Evolutionary conservation across 495 filamentous ascomycete genomes (phyloP).

Genomic region (Trypethelium eluteriae): DNA sequence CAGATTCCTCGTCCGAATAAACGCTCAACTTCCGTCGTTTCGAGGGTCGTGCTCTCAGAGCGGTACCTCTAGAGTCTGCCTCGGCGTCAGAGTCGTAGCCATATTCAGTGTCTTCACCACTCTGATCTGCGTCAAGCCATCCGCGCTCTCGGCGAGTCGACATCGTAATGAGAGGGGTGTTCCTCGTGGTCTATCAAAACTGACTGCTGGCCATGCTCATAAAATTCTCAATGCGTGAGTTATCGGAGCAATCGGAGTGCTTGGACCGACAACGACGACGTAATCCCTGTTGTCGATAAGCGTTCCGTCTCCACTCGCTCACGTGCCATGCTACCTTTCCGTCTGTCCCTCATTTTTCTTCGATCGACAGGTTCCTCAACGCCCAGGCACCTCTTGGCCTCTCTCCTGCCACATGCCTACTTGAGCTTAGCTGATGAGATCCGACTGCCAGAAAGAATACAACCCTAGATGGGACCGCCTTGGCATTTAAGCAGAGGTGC

Average conservation of each 20-base stretch:
- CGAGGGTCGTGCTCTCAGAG: slow-evolving; percentile 35
- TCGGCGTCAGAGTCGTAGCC: slow-evolving; percentile 65
- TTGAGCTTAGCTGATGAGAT: not conserved
- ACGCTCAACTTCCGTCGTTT: slow-evolving; percentile 59
- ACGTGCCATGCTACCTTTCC: not conserved
- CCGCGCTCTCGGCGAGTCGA: slow-evolving; percentile 63
- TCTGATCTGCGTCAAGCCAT: slow-evolving; percentile 59
- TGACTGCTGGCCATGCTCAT: not conserved
- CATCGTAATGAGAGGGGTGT: slow-evolving; percentile 40
- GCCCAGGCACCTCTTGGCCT: not conserved
- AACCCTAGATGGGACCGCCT: too few relatives aligned
- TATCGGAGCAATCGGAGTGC: too few relatives aligned
- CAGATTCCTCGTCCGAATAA: slow-evolving; percentile 38
- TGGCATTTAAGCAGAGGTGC: too few relatives aligned
- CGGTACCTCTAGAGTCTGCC: slow-evolving; percentile 53
- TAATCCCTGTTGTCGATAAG: not conserved
- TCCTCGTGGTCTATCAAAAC: not conserved
- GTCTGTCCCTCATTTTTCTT: not conserved
- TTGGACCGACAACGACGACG: too few relatives aligned
- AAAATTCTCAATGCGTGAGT: not conserved
- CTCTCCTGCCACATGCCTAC: slow-evolving; percentile 3
- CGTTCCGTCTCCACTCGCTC: not conserved
- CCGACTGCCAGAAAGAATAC: not conserved
- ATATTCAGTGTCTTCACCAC: slow-evolving; percentile 55
- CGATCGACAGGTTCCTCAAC: too few relatives aligned